phyloP scores from a whole-genome alignment of 2,329 filamentous ascomycete genomes.

The Cytospora chrysosperma region DNA sequence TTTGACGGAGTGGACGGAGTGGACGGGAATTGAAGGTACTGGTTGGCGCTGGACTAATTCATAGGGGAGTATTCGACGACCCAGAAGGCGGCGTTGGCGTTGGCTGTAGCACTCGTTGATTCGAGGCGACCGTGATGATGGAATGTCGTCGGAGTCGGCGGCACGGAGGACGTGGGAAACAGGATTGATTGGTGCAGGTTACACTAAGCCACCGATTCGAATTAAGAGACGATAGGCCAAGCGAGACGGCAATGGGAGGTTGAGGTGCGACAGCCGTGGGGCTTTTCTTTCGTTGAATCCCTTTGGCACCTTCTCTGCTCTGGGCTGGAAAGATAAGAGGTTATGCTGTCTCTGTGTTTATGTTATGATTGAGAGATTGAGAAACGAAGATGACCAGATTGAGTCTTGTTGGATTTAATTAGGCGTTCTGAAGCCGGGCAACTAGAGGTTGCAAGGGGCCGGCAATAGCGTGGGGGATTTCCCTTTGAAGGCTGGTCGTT shows the following conservation, averaged over 20 bases:
- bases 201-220: constrained; percentile 5
- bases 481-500: background rate
- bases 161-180: constrained; percentile 15
- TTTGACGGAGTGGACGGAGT: constrained; percentile 5
- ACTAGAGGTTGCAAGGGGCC: constrained; percentile 6
- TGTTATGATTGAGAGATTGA: constrained; percentile 6
- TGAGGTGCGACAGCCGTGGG: background rate
- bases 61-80: constrained; percentile 11
- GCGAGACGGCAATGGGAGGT: background rate
- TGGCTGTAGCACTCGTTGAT: background rate
- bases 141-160: constrained; percentile 17
- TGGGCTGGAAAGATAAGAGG: constrained; percentile 5
- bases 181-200: constrained; percentile 13
- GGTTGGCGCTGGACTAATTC: constrained; percentile 14
- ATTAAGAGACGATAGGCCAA: background rate
- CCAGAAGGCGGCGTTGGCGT: background rate
- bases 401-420: constrained; percentile 12
- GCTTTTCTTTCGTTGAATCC: background rate
- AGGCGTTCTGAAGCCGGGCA: constrained; percentile 12
- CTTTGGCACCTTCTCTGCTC: background rate
- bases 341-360: background rate
- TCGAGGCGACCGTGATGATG: constrained; percentile 2
- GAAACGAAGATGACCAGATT: constrained; percentile 15
- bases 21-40: constrained; percentile 7
- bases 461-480: constrained; percentile 7